Conservation (phyloP, 2,329 filamentous ascomycete genomes). For the Ascochyta fabae region DNA sequence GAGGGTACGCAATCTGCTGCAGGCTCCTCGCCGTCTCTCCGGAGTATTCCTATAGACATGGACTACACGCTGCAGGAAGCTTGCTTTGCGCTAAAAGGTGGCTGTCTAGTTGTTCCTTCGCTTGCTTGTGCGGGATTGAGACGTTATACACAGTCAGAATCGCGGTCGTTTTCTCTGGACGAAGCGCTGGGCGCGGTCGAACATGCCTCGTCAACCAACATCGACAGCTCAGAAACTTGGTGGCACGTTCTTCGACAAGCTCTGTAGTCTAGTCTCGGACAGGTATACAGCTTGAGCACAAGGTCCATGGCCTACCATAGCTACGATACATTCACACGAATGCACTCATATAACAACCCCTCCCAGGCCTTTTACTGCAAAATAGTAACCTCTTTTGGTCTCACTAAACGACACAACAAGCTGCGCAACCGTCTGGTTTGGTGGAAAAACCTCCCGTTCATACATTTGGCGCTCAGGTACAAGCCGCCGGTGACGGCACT, state of each 20-base stretch:
- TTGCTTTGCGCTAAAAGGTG: background rate
- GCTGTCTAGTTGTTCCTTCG: background rate
- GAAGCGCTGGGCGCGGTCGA: background rate
- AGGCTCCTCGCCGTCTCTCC: background rate
- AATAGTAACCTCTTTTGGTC: background rate
- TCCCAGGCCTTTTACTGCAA: background rate
- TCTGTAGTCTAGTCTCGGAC: background rate
- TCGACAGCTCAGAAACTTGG: background rate
- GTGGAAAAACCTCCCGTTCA: no score
- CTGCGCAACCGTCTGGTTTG: no score
- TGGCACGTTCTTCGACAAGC: background rate
- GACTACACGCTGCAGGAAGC: background rate
- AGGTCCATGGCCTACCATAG: conserved; percentile 1
- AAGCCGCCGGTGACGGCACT: conserved; percentile 6
- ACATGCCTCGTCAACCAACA: background rate
- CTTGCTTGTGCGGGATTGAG: background rate
- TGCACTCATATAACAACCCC: background rate
- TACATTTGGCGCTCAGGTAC: background rate
- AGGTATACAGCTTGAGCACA: background rate
- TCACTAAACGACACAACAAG: background rate
- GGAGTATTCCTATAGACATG: background rate
- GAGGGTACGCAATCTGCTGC: background rate
- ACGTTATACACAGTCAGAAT: background rate
- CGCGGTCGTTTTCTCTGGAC: background rate
- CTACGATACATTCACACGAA: conserved; percentile 1